Conservation (phyloP, 805 yeast genomes). For the Candida golubevii region DNA sequence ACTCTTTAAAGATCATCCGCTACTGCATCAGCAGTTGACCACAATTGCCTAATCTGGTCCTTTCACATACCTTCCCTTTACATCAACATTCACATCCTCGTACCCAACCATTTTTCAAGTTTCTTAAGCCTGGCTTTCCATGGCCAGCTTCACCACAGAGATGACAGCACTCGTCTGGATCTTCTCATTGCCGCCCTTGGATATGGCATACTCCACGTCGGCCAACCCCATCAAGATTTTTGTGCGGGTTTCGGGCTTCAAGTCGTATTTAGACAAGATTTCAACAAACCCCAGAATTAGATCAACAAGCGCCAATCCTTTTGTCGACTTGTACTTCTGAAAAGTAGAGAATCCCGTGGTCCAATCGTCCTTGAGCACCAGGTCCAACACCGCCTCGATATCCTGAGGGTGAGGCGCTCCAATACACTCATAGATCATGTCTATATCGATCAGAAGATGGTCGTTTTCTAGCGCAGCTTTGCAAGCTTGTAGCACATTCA, state of each 20-base stretch:
- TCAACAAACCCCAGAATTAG: constrained; percentile 72
- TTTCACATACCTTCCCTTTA: too few species aligned
- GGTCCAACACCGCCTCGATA: constrained; percentile 66
- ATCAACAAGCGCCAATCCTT: constrained; percentile 90
- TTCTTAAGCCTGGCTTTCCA: constrained; percentile 33
- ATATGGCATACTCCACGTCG: constrained; percentile 86
- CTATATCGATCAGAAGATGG: constrained; percentile 52
- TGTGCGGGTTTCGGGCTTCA: constrained; percentile 59
- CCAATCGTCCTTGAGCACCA: constrained; percentile 87
- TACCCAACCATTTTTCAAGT: too few species aligned
- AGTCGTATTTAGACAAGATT: constrained; percentile 62
- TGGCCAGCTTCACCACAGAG: constrained; percentile 72
- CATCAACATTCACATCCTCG: too few species aligned
- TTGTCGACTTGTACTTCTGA: constrained; percentile 56
- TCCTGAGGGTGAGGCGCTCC: constrained; percentile 95
- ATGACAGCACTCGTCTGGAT: constrained; percentile 87
- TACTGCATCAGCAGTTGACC: too few species aligned
- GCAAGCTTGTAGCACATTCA: constrained; percentile 93
- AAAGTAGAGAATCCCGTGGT: constrained; percentile 67
- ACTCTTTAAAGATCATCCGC: too few species aligned
- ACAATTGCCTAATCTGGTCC: too few species aligned
- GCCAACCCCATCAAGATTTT: constrained; percentile 66
- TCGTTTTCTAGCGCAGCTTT: constrained; percentile 57
- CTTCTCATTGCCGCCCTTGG: constrained; percentile 89
- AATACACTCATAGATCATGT: constrained; percentile 86